Evolutionary conservation across 371 early-diverging fungal genomes (phyloP).

Genomic region (Apophysomyces sp.): DNA sequence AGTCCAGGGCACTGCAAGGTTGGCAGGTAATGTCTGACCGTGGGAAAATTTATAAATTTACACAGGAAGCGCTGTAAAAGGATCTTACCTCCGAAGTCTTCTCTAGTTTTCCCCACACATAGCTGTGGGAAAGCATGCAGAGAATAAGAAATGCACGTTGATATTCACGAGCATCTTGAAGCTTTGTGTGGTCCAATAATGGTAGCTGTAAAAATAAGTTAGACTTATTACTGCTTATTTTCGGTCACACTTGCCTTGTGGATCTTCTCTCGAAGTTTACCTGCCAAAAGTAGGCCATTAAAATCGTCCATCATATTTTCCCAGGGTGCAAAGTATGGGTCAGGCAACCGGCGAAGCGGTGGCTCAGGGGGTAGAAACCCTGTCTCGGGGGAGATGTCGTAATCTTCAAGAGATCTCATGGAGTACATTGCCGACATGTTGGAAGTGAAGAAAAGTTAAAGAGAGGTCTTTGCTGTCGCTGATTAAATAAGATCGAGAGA

Average conservation of each 20-base stretch:
- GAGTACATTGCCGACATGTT: constrained; percentile 13
- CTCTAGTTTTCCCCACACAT: constrained; percentile 89
- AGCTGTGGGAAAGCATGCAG: constrained; percentile 87
- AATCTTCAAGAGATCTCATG: constrained; percentile 66
- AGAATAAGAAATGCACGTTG: constrained; percentile 86
- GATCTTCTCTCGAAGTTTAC: constrained; percentile 69
- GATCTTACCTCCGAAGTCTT: constrained; percentile 65
- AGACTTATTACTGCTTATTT: constrained; percentile 2
- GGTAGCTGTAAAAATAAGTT: constrained; percentile 60
- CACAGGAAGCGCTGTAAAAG: constrained; percentile 6
- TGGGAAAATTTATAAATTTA: constrained; percentile 23
- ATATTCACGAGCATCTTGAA: constrained; percentile 67
- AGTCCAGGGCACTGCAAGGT: constrained; percentile 87
- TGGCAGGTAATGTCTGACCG: constrained; percentile 71
- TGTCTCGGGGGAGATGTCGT: constrained; percentile 80
- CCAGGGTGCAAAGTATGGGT: constrained; percentile 87
- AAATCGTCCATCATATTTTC: constrained; percentile 80
- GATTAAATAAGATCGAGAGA: background rate
- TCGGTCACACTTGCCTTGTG: constrained; percentile 55
- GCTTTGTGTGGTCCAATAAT: constrained; percentile 61
- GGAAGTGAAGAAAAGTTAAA: background rate
- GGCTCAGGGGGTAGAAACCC: constrained; percentile 87
- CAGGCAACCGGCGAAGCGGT: constrained; percentile 70
- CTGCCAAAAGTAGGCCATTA: constrained; percentile 76
- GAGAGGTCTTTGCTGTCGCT: background rate